Percentiles rank a stretch among this genome's conserved stretches.
Evolutionary conservation across 768 basidiomycete genomes (phyloP).

Genomic region (Naganishia friedmannii): DNA sequence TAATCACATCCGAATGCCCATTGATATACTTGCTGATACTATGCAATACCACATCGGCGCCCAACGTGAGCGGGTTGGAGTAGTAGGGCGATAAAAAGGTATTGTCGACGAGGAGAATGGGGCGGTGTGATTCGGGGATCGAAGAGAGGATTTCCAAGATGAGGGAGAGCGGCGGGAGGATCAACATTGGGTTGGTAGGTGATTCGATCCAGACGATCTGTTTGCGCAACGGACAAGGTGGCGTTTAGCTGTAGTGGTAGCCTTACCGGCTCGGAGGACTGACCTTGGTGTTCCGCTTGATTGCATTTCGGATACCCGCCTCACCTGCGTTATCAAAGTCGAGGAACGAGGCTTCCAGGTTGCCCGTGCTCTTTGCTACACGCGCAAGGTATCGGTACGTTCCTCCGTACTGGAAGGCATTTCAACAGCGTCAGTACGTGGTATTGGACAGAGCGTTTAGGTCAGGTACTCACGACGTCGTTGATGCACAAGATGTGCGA

Average conservation of each 20-base stretch:
- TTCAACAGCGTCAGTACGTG: slow-evolving; percentile 2
- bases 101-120: slow-evolving; percentile 85
- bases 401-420: slow-evolving; percentile 65
- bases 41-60: slow-evolving; percentile 80
- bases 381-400: slow-evolving; percentile 63
- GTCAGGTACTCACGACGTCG: slow-evolving; percentile 59
- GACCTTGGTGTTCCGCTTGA: slow-evolving; percentile 66
- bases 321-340: slow-evolving; percentile 73
- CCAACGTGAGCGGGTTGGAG: slow-evolving; percentile 70
- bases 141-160: slow-evolving; percentile 66
- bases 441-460: not conserved
- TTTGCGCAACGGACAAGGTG: not conserved
- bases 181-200: slow-evolving; percentile 90
- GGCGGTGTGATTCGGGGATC: slow-evolving; percentile 57
- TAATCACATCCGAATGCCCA: slow-evolving; percentile 89
- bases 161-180: slow-evolving; percentile 73
- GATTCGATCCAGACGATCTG: slow-evolving; percentile 77
- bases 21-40: slow-evolving; percentile 75
- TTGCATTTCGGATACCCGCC: slow-evolving; percentile 62
- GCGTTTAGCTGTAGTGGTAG: no score
- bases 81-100: slow-evolving; percentile 93
- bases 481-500: slow-evolving; percentile 78
- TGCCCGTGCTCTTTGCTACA: slow-evolving; percentile 36
- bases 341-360: slow-evolving; percentile 66
- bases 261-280: not conserved